Conservation (phyloP, 768 basidiomycete species). For the Mycena olivaceomarginata region DNA sequence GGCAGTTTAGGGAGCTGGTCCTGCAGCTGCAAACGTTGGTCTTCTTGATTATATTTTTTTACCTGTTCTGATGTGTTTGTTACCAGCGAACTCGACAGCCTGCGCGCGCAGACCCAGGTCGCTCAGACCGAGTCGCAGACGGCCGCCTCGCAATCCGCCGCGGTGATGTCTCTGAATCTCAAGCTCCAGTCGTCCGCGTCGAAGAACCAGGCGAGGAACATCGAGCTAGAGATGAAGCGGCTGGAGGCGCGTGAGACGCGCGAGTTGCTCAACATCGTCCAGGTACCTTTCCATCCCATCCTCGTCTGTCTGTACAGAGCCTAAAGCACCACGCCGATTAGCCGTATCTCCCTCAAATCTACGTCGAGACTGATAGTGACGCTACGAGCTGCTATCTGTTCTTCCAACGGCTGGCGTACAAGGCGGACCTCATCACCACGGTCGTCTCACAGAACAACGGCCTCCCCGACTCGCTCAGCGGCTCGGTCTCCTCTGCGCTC, state of each 20-base stretch:
- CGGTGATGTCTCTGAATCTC: constrained; percentile 95
- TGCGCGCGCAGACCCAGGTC: constrained; percentile 90
- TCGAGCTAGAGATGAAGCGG: constrained; percentile 92
- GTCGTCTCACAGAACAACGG: constrained; percentile 90
- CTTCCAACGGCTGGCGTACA: constrained; percentile 92
- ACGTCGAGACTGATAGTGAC: constrained; percentile 92
- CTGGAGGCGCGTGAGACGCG: constrained; percentile 90
- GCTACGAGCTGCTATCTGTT: constrained; percentile 94
- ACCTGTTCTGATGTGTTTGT: neutral
- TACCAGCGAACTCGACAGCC: constrained; percentile 86
- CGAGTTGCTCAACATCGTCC: constrained; percentile 89
- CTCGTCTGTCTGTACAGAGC: constrained; percentile 1
- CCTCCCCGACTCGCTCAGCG: constrained; percentile 90
- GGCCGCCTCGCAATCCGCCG: constrained; percentile 91
- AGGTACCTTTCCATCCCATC: constrained; percentile 65
- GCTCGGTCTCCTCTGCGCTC: constrained; percentile 87
- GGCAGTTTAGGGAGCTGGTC: constrained; percentile 95
- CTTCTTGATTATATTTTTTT: constrained; percentile 13
- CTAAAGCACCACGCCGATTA: constrained; percentile 53
- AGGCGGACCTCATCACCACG: constrained; percentile 90
- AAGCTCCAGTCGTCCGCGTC: constrained; percentile 94
- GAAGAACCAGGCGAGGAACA: constrained; percentile 92
- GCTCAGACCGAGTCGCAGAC: constrained; percentile 90
- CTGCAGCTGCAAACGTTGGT: constrained; percentile 85
- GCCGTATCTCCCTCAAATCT: constrained; percentile 95